Evolutionary conservation across 1,139 yeast genomes (phyloP).

Genomic region (Kodamaea sp.): DNA sequence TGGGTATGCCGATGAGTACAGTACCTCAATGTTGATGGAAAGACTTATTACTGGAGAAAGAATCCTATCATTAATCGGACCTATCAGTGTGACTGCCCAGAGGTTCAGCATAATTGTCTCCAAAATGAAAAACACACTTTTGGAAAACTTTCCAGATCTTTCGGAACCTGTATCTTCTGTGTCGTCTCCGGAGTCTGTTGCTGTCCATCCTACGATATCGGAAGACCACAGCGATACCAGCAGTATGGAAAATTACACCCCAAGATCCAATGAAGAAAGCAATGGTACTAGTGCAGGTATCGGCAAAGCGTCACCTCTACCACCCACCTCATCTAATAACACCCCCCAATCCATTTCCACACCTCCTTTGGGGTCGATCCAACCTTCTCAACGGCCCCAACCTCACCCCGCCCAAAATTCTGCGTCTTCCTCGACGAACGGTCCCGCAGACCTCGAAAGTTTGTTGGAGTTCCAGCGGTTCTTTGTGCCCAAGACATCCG

Average conservation of each 20-base stretch:
- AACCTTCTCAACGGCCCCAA: background rate
- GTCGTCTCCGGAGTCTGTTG: conserved; percentile 7
- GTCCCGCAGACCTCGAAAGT: conserved; percentile 14
- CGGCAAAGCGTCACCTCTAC: conserved; percentile 3
- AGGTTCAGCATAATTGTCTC: conserved; percentile 13
- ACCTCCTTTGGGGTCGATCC: background rate
- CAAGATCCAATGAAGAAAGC: conserved; percentile 3
- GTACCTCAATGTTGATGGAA: conserved; percentile 12
- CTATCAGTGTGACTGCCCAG: conserved; percentile 14
- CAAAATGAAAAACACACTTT: conserved; percentile 15
- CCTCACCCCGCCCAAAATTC: background rate
- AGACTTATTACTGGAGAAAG: conserved; percentile 13
- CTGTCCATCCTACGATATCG: background rate
- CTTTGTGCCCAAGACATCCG: conserved; percentile 19
- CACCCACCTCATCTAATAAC: background rate
- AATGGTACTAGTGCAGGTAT: conserved; percentile 3
- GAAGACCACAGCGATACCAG: conserved; percentile 7
- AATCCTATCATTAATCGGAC: conserved; percentile 12
- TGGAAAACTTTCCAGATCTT: conserved; percentile 12
- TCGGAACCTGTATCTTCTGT: conserved; percentile 1
- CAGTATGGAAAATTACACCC: conserved; percentile 6
- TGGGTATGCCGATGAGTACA: conserved; percentile 15
- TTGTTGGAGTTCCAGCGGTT: conserved; percentile 23
- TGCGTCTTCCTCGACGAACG: background rate
- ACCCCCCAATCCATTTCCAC: background rate